Base-by-base conservation (phyloP, 2,329 filamentous ascomycete genomes). In the Verticillium longisporum region DNA sequence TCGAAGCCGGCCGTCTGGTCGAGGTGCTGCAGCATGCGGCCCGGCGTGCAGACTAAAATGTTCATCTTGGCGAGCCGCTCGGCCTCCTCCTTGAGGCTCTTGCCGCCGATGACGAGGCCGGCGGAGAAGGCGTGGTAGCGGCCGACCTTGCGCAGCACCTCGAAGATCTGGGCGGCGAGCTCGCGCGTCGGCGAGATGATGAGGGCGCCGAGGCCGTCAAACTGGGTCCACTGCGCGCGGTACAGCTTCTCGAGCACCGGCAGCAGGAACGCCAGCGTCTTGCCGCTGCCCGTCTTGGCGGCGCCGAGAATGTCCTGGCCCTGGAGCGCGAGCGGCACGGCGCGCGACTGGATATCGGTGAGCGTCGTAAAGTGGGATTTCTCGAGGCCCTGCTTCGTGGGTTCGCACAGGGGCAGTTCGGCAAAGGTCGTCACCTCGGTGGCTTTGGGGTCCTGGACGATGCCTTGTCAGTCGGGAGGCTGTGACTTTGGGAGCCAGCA, bases 181-280 rank as follows among this genome's bases (percentile, higher is more conserved):
- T 99, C 95, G 70, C 95, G 88, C 7, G 95, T 99, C 0, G 95
- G 95, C 0, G 93, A 94, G 60, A 99, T 88, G 66, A 99, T 91
- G 65, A 99, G 83, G 4, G 95, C 95, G 9, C 94, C 94, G 34
- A 99, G 80, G 0, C 95, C 95, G 76, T 99, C 95, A 68, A 88
- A 83, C 68, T 96, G 91, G 15, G 95, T 90, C 88, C 93, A 97
- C 82, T 88, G 90, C 61, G 88, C 86, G 58, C 92, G 88, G 74
- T 96, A 95, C 2, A 99, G 83, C 69, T 94, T 96, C 75, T 99
- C 95, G 57, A 99, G 83, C 0, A 98, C 88, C 1, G 95, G 95
- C 2, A 98, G 80, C 7, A 99, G 78, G 73, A 99, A 99, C 0
- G 95, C 91, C 31, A 99, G 81, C 0, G 94, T 98, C 80, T 98